phyloP scores from a whole-genome alignment of 2,329 filamentous ascomycete genomes.

The Grosmannia penicillata region DNA sequence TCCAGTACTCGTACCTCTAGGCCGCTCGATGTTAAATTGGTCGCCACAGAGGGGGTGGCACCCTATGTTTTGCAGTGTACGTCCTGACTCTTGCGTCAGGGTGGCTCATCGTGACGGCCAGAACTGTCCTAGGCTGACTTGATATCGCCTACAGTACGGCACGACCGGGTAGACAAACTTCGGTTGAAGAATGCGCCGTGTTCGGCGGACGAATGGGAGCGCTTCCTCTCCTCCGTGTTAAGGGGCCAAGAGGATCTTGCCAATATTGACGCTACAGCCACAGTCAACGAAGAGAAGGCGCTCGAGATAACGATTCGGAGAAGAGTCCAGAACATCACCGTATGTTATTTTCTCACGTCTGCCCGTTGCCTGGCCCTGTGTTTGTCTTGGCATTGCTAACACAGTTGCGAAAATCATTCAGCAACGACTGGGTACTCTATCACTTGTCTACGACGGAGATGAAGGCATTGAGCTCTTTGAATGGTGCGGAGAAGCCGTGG shows the following conservation, averaged over 20 bases:
- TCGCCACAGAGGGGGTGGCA: conserved; percentile 51
- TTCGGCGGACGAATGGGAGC: conserved; percentile 51
- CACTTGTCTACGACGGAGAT: conserved; percentile 37
- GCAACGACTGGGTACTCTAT: conserved; percentile 56
- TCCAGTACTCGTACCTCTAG: conserved; percentile 24
- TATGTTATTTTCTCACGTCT: conserved; percentile 21
- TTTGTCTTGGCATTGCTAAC: conserved; percentile 5
- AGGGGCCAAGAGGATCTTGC: conserved; percentile 30
- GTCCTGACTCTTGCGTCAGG: no score
- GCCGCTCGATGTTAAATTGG: conserved; percentile 49
- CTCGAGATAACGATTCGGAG: conserved; percentile 52
- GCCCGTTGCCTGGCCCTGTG: background rate
- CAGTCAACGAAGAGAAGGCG: conserved; percentile 34
- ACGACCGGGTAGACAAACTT: conserved; percentile 36
- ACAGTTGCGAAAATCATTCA: conserved; percentile 21
- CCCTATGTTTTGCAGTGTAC: conserved; percentile 44
- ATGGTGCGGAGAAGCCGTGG: conserved; percentile 50
- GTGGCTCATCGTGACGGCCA: no score
- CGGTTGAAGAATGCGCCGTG: conserved; percentile 39
- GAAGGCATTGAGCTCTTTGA: conserved; percentile 51
- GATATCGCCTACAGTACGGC: conserved; percentile 31
- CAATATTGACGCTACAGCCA: conserved; percentile 45
- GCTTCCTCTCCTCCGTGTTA: conserved; percentile 42
- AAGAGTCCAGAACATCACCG: conserved; percentile 53
- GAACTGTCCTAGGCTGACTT: background rate